Evolutionary conservation across 2,329 filamentous ascomycete genomes (phyloP).

Genomic region (Alternaria burnsii): DNA sequence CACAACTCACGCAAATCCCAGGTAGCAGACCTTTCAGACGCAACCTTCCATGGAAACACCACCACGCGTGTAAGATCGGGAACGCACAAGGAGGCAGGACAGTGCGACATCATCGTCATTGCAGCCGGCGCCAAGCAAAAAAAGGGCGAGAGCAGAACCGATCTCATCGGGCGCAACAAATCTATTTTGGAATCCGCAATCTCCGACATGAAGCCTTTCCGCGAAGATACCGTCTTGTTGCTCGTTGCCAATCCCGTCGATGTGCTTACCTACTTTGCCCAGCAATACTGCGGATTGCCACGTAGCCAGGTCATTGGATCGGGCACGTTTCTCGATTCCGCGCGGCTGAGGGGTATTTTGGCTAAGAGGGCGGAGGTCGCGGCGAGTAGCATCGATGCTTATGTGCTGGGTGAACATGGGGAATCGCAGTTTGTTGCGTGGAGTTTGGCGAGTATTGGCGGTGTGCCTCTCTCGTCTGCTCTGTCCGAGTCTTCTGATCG

Average conservation of each 20-base stretch:
- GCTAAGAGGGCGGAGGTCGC: constrained; percentile 23
- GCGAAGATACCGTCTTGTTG: constrained; percentile 23
- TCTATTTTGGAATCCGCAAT: constrained; percentile 31
- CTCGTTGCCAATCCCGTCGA: constrained; percentile 37
- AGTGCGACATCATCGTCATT: constrained; percentile 34
- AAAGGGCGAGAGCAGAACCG: constrained; percentile 32
- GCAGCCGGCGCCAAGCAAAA: constrained; percentile 33
- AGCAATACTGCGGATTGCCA: constrained; percentile 22
- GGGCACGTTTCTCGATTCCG: constrained; percentile 32
- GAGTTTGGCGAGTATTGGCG: constrained; percentile 21
- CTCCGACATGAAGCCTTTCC: constrained; percentile 31
- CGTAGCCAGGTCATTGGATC: constrained; percentile 29
- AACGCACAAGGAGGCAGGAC: constrained; percentile 34
- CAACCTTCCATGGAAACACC: constrained; percentile 31
- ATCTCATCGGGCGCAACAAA: constrained; percentile 33
- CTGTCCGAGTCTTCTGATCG: not conserved
- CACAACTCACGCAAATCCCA: not conserved
- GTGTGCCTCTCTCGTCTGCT: constrained; percentile 14
- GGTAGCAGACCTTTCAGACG: constrained; percentile 7
- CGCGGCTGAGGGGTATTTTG: constrained; percentile 26
- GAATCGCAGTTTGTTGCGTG: constrained; percentile 30
- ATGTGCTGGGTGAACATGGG: constrained; percentile 32
- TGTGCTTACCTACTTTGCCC: constrained; percentile 30
- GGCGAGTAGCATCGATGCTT: constrained; percentile 23
- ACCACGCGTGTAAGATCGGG: constrained; percentile 27